phyloP scores from a whole-genome alignment of 768 basidiomycete genomes.

The Daedaleopsis nitida region DNA sequence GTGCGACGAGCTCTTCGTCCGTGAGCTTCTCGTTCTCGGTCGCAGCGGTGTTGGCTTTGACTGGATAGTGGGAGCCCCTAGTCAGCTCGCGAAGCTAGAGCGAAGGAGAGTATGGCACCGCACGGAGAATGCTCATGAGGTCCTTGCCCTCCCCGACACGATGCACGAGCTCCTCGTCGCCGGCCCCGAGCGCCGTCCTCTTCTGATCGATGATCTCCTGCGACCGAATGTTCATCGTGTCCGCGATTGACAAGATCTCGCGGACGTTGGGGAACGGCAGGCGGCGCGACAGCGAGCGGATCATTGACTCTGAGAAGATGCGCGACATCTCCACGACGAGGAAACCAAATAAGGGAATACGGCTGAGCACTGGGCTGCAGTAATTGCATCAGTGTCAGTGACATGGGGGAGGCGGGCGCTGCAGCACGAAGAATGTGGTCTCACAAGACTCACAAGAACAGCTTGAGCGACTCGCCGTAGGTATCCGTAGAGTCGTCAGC shows the following conservation, averaged over 20 bases:
- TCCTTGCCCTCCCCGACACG: constrained; percentile 26
- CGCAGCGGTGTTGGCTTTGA: constrained; percentile 18
- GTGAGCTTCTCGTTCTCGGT: constrained; percentile 11
- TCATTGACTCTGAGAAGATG: constrained; percentile 25
- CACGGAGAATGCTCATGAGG: constrained; percentile 24
- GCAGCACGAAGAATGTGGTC: neutral
- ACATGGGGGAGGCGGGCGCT: no score
- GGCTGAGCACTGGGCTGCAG: neutral
- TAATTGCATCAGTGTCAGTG: neutral
- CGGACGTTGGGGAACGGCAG: constrained; percentile 37
- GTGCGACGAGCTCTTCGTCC: constrained; percentile 38
- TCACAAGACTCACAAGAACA: constrained; percentile 20
- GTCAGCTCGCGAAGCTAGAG: neutral
- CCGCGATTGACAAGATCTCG: constrained; percentile 34
- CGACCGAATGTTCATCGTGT: constrained; percentile 37
- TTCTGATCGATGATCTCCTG: constrained; percentile 39
- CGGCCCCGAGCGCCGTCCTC: constrained; percentile 34
- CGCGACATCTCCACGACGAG: constrained; percentile 2
- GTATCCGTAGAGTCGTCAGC: constrained; percentile 11
- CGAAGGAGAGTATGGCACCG: neutral
- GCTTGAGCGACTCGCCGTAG: constrained; percentile 12
- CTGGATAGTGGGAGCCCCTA: neutral
- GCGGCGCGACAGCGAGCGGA: constrained; percentile 34
- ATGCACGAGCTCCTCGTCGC: constrained; percentile 29
- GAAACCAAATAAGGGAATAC: constrained; percentile 1